These are phyloP conservation scores for Cardamine chenopodiifolia DNA, from an alignment of 345 rosid genomes.

Conservation along the genomic window DNA sequence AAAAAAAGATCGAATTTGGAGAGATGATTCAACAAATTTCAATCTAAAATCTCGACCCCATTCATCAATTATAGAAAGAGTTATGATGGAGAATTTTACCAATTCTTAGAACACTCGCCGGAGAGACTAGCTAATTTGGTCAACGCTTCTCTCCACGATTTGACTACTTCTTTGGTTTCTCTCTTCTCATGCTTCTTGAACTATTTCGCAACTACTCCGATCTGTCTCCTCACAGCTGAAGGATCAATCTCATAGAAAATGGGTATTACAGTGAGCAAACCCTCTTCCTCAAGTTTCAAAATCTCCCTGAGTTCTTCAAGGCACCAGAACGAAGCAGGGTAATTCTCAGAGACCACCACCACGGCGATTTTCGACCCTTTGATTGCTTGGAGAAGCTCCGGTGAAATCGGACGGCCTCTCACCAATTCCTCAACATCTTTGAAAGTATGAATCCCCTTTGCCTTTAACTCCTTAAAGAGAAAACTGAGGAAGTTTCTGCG, in stretches of 20 bases:
- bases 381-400: slow-evolving; percentile 41
- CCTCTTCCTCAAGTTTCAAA: slow-evolving; percentile 1
- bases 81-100: slow-evolving; percentile 16
- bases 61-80: background rate
- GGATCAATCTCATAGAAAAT: slow-evolving; percentile 44
- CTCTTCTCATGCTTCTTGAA: slow-evolving; percentile 43
- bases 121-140: slow-evolving; percentile 29
- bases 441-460: slow-evolving; percentile 35
- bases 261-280: slow-evolving; percentile 34
- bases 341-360: slow-evolving; percentile 40
- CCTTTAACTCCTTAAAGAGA: slow-evolving; percentile 18
- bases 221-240: slow-evolving; percentile 28
- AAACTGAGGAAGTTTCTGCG: slow-evolving; percentile 42
- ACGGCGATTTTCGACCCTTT: slow-evolving; percentile 36
- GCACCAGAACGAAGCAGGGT: slow-evolving; percentile 35
- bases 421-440: slow-evolving; percentile 34
- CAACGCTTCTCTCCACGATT: slow-evolving; percentile 40
- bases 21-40: slow-evolving; percentile 1
- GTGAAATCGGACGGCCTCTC: slow-evolving; percentile 39
- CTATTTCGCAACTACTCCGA: slow-evolving; percentile 33
- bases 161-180: slow-evolving; percentile 17
- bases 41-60: background rate
- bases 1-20: background rate
- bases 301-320: slow-evolving; percentile 40
- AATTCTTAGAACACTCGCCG: slow-evolving; percentile 39